Base-by-base conservation (phyloP, 805 yeast species). In the Blastobotrys peoriensis region DNA sequence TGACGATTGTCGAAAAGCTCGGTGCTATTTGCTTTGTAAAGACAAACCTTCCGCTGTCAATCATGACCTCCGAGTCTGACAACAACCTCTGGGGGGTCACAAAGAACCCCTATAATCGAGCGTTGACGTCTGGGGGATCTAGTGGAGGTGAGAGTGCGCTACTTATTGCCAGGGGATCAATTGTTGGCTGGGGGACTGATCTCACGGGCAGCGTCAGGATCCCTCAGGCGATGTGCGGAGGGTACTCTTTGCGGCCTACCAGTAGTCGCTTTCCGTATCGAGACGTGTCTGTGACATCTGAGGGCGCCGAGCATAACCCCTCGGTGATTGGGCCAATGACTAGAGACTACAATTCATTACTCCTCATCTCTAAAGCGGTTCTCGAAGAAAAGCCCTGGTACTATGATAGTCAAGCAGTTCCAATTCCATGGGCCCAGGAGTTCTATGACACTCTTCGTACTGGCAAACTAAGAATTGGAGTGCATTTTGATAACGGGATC, bases 101-200 rank as follows among this genome's bases (percentile, higher is more conserved):
- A 6, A 47, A 57, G 27, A 75, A 73, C 56, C 75, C 81, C 1
- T 55, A 62, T 50, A 72, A 70, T 53, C 56, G 72, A 16, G 56
- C 57, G 9, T 56, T 71, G 44, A 65, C 74, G n/a, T 59, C 76
- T 15, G 80, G 81, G 38, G 81, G 81, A 2, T 71, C 76, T 3
- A 69, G 76, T 8, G 79, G 79, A 5, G 81, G 81, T 37, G 81
- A 75, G 43, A 75, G 72, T 16, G 75, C 77, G 3, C 57, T 76
- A 30, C 50, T 71, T 3, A 66, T 67, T 0, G 46, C 71, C 43
- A 62, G 64, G 46, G 77, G 75, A 3, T 64, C 75, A 5, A 67
- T 69, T 62, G 40, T 81, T 37, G 87, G 79, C 69, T 43, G 57
- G 45, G 78, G 79, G 2, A 62, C 73, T 10, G 81, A 76, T 52